A percentile compares a stretch with the other conserved stretches of the same genome.
These are phyloP conservation scores for Clavariopsis aquatica DNA, from an alignment of 495 filamentous ascomycete genomes.

Conservation along the genomic window DNA sequence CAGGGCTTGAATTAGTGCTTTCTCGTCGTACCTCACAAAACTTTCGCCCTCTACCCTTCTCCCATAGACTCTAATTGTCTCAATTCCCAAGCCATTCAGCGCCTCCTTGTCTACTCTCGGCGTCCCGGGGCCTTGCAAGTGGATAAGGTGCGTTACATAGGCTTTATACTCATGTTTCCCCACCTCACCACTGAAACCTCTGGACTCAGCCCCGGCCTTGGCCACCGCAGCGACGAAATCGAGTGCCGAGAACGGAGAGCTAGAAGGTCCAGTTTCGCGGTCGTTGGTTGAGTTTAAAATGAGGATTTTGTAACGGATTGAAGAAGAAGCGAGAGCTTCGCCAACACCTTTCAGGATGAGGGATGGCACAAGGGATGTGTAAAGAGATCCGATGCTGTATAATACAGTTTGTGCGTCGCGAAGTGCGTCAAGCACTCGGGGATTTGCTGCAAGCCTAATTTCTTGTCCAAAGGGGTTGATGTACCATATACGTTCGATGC, in stretches of 20 bases:
- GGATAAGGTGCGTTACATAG: constrained; percentile 84
- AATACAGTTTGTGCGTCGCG: constrained; percentile 65
- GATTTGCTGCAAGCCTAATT: constrained; percentile 78
- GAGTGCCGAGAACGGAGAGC: constrained; percentile 61
- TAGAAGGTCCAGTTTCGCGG: constrained; percentile 74
- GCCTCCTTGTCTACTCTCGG: constrained; percentile 69
- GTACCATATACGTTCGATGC: constrained; percentile 88
- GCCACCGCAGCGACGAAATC: constrained; percentile 82
- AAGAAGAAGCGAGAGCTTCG: constrained; percentile 48
- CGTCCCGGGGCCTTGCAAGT: constrained; percentile 70
- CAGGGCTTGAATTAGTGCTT: constrained; percentile 71
- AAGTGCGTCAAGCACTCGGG: constrained; percentile 70
- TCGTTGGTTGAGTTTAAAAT: constrained; percentile 82
- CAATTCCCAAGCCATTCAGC: constrained; percentile 68
- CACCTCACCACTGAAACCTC: constrained; percentile 38
- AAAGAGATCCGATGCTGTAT: constrained; percentile 88
- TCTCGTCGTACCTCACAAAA: constrained; percentile 75
- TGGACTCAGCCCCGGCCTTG: constrained; percentile 58
- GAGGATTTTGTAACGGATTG: constrained; percentile 70
- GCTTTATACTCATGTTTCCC: constrained; percentile 42
- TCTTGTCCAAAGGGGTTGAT: constrained; percentile 96
- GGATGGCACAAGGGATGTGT: constrained; percentile 70
- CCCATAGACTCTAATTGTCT: constrained; percentile 74
- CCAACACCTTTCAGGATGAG: constrained; percentile 69
- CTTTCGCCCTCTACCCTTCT: constrained; percentile 55